Base-by-base conservation (phyloP, 164 flowering plant species). In the Vitis amurensis region DNA sequence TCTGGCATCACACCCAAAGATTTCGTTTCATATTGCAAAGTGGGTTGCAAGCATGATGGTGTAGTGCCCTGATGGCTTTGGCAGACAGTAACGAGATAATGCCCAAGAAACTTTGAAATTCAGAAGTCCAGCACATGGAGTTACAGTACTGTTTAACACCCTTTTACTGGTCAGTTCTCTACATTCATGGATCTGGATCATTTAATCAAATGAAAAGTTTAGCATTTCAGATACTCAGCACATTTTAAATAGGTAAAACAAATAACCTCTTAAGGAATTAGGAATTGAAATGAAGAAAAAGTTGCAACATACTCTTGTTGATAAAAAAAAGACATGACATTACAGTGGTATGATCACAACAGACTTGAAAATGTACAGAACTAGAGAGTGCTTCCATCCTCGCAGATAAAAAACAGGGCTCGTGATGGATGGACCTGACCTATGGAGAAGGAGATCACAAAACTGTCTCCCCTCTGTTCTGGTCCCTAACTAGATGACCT, bases 381-480 rank as follows among this genome's bases (percentile, higher is more conserved):
- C 61, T 48, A 30, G 49, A 27, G 29, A n/a, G 15, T 31, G 59
- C 51, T 53, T 59, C 67, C 76, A 74, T 68, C 60, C 60, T 55
- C 58, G 61, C 68, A 70, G 73, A 71, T 55, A 19, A 67, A 70
- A 72, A 76, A 69, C 68, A 70, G 16, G 69, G 82, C 81, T 66
- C 37, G 66, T 47, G 58, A 67, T 69, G 63, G 72, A 66, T 14
- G 59, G 74, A 66, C 67, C 66, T 16, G 27, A 23, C 27, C 27
- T 23, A 52, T 60, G 30, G 67, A 71, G 70, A 62, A 68, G 81
- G 79, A 76, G 80, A 76, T 78, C 86, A 78, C 77, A 76, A 86
- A 86, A 86, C 87, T 50, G 87, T 83, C 86, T 80, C 86, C 27
- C 79, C 55, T 48, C 73, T 48, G 52, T 73, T 15, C 61, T 47